phyloP scores from a whole-genome alignment of 768 basidiomycete species.

The Lactarius akahatsu region DNA sequence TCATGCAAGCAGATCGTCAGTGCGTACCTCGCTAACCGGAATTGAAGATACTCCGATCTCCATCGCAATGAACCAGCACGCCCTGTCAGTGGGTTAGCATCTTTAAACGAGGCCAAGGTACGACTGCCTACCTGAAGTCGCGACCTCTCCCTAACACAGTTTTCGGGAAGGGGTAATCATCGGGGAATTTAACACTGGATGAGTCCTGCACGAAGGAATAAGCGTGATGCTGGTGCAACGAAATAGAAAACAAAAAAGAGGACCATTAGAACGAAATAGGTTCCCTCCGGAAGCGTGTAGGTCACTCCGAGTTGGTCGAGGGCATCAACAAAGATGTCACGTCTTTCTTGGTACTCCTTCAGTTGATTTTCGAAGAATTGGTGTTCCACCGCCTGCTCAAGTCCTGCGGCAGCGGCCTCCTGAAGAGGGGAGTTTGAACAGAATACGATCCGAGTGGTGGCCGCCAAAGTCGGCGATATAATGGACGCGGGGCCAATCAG shows the following conservation, averaged over 20 bases:
- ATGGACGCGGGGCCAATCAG: conserved; percentile 83
- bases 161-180: conserved; percentile 78
- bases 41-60: conserved; percentile 91
- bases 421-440: conserved; percentile 94
- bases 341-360: conserved; percentile 76
- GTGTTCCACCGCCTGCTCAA: conserved; percentile 73
- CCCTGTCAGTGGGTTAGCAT: conserved; percentile 45
- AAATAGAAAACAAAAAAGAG: conserved; percentile 8
- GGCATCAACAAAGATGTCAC: conserved; percentile 68
- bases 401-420: conserved; percentile 87
- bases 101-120: conserved; percentile 12
- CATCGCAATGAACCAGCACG: conserved; percentile 93
- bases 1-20: conserved; percentile 30
- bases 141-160: conserved; percentile 75
- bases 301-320: conserved; percentile 82
- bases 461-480: conserved; percentile 83
- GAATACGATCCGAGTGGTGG: conserved; percentile 91
- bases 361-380: conserved; percentile 78
- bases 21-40: conserved; percentile 84
- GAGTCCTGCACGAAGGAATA: conserved; percentile 56
- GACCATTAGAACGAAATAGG: conserved; percentile 87
- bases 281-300: conserved; percentile 87
- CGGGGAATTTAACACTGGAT: conserved; percentile 73
- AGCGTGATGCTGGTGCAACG: conserved; percentile 4
- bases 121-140: conserved; percentile 70